phyloP scores from a whole-genome alignment of 1,284 basidiomycete species.

The Cutaneotrichosporon sp. region DNA sequence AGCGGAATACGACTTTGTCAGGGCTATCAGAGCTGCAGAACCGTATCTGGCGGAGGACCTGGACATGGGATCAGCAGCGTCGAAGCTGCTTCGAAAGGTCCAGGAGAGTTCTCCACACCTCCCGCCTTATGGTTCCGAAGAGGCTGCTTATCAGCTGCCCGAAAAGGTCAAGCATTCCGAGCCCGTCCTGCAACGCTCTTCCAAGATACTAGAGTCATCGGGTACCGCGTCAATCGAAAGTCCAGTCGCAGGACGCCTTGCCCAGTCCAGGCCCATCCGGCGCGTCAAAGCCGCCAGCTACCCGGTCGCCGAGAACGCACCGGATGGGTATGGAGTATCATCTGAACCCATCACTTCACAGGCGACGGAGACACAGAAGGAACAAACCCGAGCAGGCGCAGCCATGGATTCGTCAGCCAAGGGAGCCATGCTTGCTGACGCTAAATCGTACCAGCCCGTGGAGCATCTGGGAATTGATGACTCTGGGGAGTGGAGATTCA shows the following conservation, averaged over 20 bases:
- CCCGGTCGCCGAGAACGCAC: no score
- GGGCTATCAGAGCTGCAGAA: conserved; percentile 1
- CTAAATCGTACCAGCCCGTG: conserved; percentile 12
- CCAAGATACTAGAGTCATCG: no score
- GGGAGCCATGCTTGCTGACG: no score
- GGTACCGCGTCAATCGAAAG: no score
- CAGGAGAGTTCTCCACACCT: not conserved
- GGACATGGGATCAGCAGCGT: not conserved
- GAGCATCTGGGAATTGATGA: conserved; percentile 10
- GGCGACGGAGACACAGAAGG: no score
- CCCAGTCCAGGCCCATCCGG: not conserved
- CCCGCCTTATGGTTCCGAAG: not conserved
- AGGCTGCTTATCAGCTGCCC: not conserved
- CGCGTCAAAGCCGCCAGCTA: no score
- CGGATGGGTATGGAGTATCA: no score
- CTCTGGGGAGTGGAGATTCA: conserved; percentile 15
- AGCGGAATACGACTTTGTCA: not conserved
- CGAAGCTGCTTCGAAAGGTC: not conserved
- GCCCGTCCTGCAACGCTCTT: not conserved
- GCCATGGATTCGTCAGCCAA: no score
- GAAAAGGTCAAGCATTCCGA: not conserved
- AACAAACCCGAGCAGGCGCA: no score
- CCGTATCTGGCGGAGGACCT: not conserved
- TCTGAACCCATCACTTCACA: no score
- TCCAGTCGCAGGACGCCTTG: no score